phyloP scores from a whole-genome alignment of 2,329 filamentous ascomycete species.

The Sporothrix dimorphospora region DNA sequence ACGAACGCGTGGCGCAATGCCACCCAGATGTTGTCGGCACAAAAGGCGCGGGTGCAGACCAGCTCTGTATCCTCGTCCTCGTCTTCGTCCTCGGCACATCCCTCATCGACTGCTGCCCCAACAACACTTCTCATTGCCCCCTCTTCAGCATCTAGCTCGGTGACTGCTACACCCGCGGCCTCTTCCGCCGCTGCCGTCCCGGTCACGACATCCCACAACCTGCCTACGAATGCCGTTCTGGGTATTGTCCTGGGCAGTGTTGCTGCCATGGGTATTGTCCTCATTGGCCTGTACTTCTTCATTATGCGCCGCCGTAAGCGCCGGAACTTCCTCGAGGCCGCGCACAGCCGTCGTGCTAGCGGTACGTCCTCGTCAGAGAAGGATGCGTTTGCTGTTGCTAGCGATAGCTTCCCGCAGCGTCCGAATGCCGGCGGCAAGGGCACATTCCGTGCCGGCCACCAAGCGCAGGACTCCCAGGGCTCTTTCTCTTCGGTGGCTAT shows the following conservation, averaged over 20 bases:
- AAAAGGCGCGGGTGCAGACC: conserved; percentile 41
- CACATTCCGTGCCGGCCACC: conserved; percentile 56
- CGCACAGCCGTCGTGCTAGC: conserved; percentile 49
- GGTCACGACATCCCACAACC: conserved; percentile 39
- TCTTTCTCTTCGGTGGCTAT: conserved; percentile 68
- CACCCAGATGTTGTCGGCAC: conserved; percentile 60
- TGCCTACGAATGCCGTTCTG: conserved; percentile 62
- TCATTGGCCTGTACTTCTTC: conserved; percentile 69
- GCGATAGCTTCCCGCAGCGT: conserved; percentile 45
- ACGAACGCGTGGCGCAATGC: conserved; percentile 80
- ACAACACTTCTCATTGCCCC: conserved; percentile 32
- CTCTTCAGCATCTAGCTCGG: conserved; percentile 34
- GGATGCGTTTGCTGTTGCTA: conserved; percentile 53
- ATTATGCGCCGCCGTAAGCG: conserved; percentile 61
- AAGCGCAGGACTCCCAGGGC: conserved; percentile 55
- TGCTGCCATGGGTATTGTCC: conserved; percentile 22
- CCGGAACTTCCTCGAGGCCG: conserved; percentile 53
- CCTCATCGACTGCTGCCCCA: conserved; percentile 35
- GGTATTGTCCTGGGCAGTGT: conserved; percentile 24
- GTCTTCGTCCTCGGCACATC: conserved; percentile 38
- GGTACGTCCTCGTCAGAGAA: conserved; percentile 60
- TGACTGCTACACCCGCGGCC: conserved; percentile 38
- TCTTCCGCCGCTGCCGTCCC: conserved; percentile 31
- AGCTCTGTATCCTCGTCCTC: conserved; percentile 36
- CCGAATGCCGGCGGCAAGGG: conserved; percentile 39